These are phyloP conservation scores for Trichaptum fuscoviolaceum DNA, from an alignment of 768 basidiomycete species.

Conservation along the genomic window DNA sequence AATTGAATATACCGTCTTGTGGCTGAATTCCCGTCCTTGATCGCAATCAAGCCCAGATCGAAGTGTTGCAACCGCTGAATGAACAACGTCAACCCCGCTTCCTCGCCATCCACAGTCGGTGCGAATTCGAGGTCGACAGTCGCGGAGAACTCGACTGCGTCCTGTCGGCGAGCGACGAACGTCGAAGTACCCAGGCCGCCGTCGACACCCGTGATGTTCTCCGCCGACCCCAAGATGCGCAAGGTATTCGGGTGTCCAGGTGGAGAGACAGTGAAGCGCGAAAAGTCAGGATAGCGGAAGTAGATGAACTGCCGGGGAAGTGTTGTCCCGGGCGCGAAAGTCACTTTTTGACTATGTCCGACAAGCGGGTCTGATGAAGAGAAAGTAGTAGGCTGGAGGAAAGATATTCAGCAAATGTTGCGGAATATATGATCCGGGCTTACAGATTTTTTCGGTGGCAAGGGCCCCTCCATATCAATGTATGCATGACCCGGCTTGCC, in stretches of 20 bases:
- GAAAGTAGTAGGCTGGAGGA: neutral
- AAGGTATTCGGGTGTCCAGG: conserved; percentile 16
- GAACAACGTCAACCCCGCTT: conserved; percentile 28
- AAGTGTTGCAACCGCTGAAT: conserved; percentile 22
- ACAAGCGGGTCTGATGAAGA: neutral
- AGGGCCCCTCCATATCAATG: conserved; percentile 20
- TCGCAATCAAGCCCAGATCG: conserved; percentile 15
- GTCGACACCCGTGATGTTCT: conserved; percentile 27
- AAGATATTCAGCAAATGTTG: neutral
- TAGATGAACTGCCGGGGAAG: conserved; percentile 26
- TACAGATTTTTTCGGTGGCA: conserved; percentile 12
- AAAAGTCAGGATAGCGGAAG: conserved; percentile 24
- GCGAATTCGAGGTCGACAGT: conserved; percentile 18
- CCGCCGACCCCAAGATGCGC: conserved; percentile 18
- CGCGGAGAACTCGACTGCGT: conserved; percentile 24
- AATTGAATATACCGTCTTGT: conserved; percentile 12
- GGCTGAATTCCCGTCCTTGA: conserved; percentile 6
- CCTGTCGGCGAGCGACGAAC: conserved; percentile 28
- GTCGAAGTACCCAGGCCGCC: conserved; percentile 22
- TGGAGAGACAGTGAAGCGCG: conserved; percentile 21
- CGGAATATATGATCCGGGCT: neutral
- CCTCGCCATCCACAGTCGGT: conserved; percentile 20
- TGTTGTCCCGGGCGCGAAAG: conserved; percentile 17
- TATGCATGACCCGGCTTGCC: conserved; percentile 10
- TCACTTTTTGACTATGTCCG: conserved; percentile 15